Percentiles rank a stretch among this genome's conserved stretches.
Conservation (phyloP, 2,329 filamentous ascomycete genomes). For the Trichoderma simmonsii region DNA sequence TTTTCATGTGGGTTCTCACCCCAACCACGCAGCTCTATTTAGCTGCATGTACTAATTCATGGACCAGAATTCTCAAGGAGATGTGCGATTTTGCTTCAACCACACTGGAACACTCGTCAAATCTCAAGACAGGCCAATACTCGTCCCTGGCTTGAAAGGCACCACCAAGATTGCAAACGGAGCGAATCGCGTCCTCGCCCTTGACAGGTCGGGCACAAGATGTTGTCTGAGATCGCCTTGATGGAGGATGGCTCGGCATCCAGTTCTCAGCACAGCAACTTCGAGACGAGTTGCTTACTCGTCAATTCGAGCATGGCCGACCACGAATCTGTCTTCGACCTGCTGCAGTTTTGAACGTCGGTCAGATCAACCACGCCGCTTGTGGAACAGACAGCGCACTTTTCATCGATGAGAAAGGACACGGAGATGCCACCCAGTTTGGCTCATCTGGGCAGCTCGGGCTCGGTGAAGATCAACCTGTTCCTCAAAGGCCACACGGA, state of each 20-base stretch:
- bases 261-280: not conserved
- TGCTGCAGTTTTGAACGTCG: not conserved
- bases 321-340: not conserved
- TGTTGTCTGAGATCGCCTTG: slow-evolving; percentile 45
- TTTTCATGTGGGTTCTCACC: slow-evolving; percentile 56
- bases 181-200: slow-evolving; percentile 63
- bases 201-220: slow-evolving; percentile 50
- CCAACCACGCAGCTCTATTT: slow-evolving; percentile 1
- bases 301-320: not conserved
- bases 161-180: slow-evolving; percentile 59
- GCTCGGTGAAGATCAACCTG: not conserved
- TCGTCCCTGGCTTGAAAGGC: slow-evolving; percentile 55
- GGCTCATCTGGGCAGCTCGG: not conserved
- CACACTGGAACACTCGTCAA: slow-evolving; percentile 37
- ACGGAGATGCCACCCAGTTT: not conserved
- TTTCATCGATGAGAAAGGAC: not conserved
- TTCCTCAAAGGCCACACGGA: not conserved
- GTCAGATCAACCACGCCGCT: not conserved
- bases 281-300: not conserved
- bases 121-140: slow-evolving; percentile 44
- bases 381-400: not conserved
- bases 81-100: slow-evolving; percentile 50
- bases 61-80: slow-evolving; percentile 30
- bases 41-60: not conserved
- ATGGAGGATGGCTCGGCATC: slow-evolving; percentile 34